Evolutionary conservation across 1,139 yeast genomes (phyloP), one percentile per base, ranked within the genome.

Genomic region (Saccharomyces pastorianus): DNA sequence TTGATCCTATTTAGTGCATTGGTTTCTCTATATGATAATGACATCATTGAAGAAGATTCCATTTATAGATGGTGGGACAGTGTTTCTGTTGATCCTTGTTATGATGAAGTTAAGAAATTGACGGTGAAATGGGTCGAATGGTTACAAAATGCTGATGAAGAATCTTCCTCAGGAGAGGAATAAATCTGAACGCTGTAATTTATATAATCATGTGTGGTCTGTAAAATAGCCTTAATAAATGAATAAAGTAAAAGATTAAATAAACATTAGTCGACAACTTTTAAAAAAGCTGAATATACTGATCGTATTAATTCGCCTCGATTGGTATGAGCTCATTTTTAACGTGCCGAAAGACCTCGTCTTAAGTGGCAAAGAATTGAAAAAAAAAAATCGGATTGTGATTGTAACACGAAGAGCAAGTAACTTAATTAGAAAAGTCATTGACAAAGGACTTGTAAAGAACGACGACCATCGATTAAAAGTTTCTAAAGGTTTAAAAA

Each of bases 61-160:
- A 85, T 93, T 46, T 76, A 84, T 64, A 68, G 70, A 51, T 93
- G 99, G 99, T 91, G 96, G 96, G 76, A 77, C 48, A 68, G 70
- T 6, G 71, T 71, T 23, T 71, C 78, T 9, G 69, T 70, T n/a
- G 77, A 73, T 7, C 72, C 78, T 34, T 76, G 74, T 23, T 76
- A 73, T 34, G 72, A 77, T 3, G 72, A 73, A 29, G 84, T 85
- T 14, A 79, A 87, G 58, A 73, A 70, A 47, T 75, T 84, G 59
- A 80, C 88, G 3, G 79, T 74, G 13, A 85, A 84, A 69, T 91
- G 91, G 82, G 78, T 93, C 17, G 88, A 84, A 23, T 90, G 97
- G 97, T 78, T 93, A 55, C 78, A 80, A 64, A 88, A 83, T 52
- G 97, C 97, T 1, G 97, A 89, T 65, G 95, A 88, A 68, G 96